These are phyloP conservation scores for Plasmodium inui DNA, from an alignment of 169 alveolate species.

Conservation along the genomic window DNA sequence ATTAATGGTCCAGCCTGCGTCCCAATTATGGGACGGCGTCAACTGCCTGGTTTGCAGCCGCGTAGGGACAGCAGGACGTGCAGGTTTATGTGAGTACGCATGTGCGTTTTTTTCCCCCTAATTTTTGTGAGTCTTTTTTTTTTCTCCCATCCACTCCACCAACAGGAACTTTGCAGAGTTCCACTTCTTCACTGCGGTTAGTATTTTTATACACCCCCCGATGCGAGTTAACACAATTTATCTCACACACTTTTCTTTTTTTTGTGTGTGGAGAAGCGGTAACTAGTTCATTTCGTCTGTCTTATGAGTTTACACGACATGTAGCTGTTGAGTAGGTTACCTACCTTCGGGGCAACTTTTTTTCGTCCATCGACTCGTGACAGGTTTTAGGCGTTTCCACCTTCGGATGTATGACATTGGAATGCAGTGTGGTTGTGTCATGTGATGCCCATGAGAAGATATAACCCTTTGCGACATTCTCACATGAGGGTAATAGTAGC, in stretches of 20 bases:
- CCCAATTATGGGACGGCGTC: not conserved
- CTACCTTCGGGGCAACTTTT: not conserved
- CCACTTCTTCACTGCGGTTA: not conserved
- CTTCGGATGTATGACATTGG: not conserved
- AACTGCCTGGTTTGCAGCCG: not conserved
- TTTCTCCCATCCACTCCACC: not conserved
- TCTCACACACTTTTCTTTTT: not conserved
- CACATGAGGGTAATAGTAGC: not conserved
- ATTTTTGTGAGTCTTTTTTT: not conserved
- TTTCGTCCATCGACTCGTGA: slow-evolving; percentile 1
- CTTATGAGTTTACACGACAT: not conserved
- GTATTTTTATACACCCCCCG: not conserved
- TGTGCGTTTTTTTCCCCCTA: not conserved
- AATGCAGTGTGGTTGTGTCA: not conserved
- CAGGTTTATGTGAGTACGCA: not conserved
- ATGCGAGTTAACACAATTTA: not conserved
- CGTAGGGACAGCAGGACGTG: not conserved
- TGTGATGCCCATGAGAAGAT: not conserved
- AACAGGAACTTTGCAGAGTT: not conserved
- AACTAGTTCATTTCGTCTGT: not conserved
- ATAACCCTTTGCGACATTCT: not conserved
- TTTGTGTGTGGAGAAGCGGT: not conserved
- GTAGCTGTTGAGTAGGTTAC: not conserved
- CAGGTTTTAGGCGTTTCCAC: not conserved
- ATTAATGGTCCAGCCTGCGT: not conserved